Conservation (phyloP, 495 filamentous ascomycete species). For the Neurospora sublineolata region DNA sequence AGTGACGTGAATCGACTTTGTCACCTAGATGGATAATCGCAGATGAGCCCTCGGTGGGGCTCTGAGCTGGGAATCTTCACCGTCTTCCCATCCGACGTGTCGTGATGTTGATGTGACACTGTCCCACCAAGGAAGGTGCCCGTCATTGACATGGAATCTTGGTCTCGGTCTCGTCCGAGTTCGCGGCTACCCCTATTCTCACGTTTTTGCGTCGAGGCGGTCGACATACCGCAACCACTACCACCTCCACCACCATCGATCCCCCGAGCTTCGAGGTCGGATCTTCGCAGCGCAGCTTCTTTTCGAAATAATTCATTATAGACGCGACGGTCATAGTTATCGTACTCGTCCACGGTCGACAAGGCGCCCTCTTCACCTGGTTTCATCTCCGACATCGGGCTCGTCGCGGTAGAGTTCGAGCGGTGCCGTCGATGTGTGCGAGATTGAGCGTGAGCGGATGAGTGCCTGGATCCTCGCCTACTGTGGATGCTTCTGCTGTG, state of each 20-base stretch:
- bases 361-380: background rate
- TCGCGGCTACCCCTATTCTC: background rate
- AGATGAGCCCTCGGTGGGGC: conserved; percentile 16
- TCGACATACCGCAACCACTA: background rate
- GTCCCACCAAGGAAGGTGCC: background rate
- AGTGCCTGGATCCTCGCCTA: conserved; percentile 2
- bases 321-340: background rate
- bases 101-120: background rate
- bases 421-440: background rate
- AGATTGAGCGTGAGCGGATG: background rate
- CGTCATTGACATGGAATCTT: background rate
- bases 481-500: background rate
- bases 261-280: background rate
- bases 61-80: background rate
- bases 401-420: background rate
- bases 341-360: background rate
- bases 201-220: background rate
- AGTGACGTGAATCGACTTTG: conserved; percentile 7
- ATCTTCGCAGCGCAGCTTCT: background rate
- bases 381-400: background rate
- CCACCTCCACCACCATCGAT: background rate
- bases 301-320: background rate
- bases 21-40: conserved; percentile 11
- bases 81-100: background rate
- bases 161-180: background rate